These are phyloP conservation scores for Russula olivacea DNA, from an alignment of 768 basidiomycete species.

Conservation along the genomic window DNA sequence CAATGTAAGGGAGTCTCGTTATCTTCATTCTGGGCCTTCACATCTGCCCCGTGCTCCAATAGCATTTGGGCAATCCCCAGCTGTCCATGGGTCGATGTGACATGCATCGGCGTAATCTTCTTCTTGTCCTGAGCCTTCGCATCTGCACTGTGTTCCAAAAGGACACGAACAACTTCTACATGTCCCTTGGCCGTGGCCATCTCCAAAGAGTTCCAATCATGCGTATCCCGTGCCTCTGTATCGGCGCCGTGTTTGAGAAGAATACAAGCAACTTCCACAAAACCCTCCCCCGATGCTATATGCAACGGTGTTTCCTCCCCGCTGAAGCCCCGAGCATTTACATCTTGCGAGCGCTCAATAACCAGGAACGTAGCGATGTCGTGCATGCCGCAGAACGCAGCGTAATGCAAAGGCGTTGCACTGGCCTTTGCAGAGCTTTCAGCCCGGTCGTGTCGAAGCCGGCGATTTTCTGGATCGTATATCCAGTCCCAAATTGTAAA, in stretches of 20 bases:
- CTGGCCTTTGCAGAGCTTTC: not conserved
- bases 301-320: not conserved
- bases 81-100: not conserved
- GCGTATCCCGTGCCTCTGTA: not conserved
- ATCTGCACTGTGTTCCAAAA: not conserved
- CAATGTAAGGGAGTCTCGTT: not conserved
- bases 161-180: not conserved
- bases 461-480: not conserved
- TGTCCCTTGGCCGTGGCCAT: not conserved
- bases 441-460: not conserved
- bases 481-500: not conserved
- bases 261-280: not conserved
- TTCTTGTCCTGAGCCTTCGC: not conserved
- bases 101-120: not conserved
- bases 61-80: not conserved
- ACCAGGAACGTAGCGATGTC: not conserved
- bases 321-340: not conserved
- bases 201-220: not conserved
- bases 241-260: not conserved
- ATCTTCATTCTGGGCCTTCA: accelerated
- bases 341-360: not conserved
- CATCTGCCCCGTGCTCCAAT: not conserved
- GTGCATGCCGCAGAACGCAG: not conserved
- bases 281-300: not conserved
- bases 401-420: not conserved